These are phyloP conservation scores for Xylaria digitata DNA, from an alignment of 2,329 filamentous ascomycete species.

Conservation along the genomic window DNA sequence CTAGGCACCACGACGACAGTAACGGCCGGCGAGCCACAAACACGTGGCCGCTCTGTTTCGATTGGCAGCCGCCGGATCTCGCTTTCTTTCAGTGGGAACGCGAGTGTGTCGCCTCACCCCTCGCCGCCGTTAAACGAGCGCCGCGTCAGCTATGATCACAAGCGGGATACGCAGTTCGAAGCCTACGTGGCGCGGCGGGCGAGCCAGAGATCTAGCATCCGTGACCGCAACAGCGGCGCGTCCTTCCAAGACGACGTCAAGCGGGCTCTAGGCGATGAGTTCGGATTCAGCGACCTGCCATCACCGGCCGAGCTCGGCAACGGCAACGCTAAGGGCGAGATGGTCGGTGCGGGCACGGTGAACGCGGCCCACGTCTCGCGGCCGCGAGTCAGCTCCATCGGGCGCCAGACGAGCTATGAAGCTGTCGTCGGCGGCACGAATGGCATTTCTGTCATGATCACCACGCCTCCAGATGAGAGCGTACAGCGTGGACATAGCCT, in stretches of 20 bases:
- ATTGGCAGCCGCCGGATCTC: constrained; percentile 42
- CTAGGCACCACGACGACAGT: constrained; percentile 14
- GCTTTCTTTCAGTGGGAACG: constrained; percentile 36
- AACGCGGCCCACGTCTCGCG: constrained; percentile 35
- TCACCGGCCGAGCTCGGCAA: constrained; percentile 1
- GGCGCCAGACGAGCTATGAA: constrained; percentile 45
- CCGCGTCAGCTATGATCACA: constrained; percentile 55
- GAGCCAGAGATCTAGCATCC: constrained; percentile 32
- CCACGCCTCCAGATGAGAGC: constrained; percentile 32
- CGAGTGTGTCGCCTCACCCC: constrained; percentile 37
- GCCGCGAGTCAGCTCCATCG: constrained; percentile 42
- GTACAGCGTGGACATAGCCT: constrained; percentile 43
- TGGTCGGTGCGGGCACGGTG: constrained; percentile 40
- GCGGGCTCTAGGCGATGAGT: constrained; percentile 50
- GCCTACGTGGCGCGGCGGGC: constrained; percentile 55
- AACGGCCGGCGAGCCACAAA: constrained; percentile 13
- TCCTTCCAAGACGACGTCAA: constrained; percentile 45
- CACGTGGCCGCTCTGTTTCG: constrained; percentile 41
- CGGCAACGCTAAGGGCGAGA: constrained; percentile 19
- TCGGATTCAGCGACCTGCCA: constrained; percentile 43
- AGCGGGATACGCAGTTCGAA: constrained; percentile 61
- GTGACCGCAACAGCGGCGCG: constrained; percentile 27
- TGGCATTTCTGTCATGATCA: constrained; percentile 35
- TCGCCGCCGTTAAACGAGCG: constrained; percentile 37
- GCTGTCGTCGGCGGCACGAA: constrained; percentile 26